A percentile compares a stretch with the other conserved stretches of the same genome.
phyloP scores from a whole-genome alignment of 306 rosid genomes.

The Gillenia trifoliata region DNA sequence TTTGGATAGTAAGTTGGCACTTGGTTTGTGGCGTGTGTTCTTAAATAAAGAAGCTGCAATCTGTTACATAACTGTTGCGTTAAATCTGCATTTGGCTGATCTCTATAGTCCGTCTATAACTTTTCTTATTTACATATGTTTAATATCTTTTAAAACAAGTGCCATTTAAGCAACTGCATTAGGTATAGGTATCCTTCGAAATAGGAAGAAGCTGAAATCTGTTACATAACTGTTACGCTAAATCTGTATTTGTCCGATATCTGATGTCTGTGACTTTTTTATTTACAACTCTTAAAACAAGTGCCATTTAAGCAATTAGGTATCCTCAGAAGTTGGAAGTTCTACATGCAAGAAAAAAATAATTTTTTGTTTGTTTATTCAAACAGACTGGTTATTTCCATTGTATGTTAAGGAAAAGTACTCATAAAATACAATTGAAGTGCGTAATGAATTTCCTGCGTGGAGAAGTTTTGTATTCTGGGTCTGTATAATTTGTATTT shows the following conservation, averaged over 20 bases:
- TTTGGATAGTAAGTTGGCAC: background rate
- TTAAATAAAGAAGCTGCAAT: background rate
- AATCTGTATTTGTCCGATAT: background rate
- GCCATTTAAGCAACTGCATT: background rate
- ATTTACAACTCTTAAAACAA: background rate
- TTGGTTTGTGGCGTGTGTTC: background rate
- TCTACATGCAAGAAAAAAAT: background rate
- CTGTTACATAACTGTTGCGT: background rate
- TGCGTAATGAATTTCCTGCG: background rate
- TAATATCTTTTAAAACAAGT: background rate
- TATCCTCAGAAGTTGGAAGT: background rate
- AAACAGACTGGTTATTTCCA: background rate
- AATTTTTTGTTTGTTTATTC: background rate
- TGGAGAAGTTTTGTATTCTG: background rate
- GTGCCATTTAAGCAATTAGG: background rate
- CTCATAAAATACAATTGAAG: background rate
- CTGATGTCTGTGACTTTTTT: background rate
- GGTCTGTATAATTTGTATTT: background rate
- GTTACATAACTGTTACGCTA: background rate
- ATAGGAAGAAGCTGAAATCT: background rate
- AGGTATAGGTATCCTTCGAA: background rate
- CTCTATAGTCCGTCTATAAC: background rate
- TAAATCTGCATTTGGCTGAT: background rate
- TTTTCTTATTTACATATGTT: background rate
- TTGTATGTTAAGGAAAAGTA: background rate